Conservation (phyloP, 78 protist species). For the Dictyostelium discoideum region DNA sequence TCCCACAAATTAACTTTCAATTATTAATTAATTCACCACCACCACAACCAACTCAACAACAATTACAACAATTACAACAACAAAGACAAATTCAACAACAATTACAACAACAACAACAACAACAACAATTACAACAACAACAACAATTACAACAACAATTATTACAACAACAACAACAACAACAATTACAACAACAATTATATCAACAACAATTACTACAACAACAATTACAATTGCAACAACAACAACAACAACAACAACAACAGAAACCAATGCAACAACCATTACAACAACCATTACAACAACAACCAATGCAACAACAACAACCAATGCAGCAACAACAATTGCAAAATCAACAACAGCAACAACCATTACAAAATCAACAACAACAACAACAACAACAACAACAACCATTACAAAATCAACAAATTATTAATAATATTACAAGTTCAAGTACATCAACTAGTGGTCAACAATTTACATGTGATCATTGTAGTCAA, state of each 20-base stretch:
- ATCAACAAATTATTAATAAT: background rate
- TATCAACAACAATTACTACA: background rate
- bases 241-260: background rate
- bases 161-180: background rate
- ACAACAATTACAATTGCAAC: background rate
- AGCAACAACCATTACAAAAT: background rate
- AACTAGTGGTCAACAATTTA: background rate
- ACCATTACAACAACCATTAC: background rate
- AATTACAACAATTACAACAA: background rate
- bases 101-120: background rate
- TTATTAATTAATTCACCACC: background rate
- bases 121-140: background rate
- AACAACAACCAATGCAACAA: background rate
- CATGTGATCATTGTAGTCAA: constrained; percentile 17
- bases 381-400: background rate
- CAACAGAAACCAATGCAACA: background rate
- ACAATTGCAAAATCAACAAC: background rate
- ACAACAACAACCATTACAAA: background rate
- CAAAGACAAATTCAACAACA: background rate
- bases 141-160: background rate
- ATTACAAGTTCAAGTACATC: background rate
- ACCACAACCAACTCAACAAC: background rate
- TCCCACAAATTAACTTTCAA: constrained; percentile 25
- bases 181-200: too few relatives aligned
- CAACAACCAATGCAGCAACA: background rate